phyloP scores from a whole-genome alignment of 2,329 filamentous ascomycete species.

The Penicillium sumatraense region DNA sequence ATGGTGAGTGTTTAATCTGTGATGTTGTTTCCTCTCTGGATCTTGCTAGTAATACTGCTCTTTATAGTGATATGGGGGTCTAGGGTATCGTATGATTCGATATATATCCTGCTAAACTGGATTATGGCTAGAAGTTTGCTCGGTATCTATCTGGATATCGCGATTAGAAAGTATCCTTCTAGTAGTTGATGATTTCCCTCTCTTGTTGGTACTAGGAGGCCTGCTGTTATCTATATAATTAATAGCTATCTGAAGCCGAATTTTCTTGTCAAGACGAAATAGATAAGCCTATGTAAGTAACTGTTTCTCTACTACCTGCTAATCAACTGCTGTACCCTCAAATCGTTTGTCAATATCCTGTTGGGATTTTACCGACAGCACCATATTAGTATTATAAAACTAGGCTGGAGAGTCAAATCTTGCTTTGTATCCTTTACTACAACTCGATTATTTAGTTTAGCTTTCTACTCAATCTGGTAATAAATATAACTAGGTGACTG shows the following conservation, averaged over 20 bases:
- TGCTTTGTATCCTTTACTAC: constrained; percentile 29
- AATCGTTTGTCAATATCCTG: constrained; percentile 26
- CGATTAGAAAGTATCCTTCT: neutral
- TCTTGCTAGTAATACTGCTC: constrained; percentile 39
- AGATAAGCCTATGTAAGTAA: constrained; percentile 25
- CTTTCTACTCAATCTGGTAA: constrained; percentile 18
- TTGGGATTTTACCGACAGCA: constrained; percentile 29
- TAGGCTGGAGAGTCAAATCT: constrained; percentile 12
- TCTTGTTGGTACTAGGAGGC: neutral
- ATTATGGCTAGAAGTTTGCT: neutral
- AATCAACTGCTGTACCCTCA: constrained; percentile 28
- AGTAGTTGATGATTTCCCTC: neutral
- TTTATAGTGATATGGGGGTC: constrained; percentile 27
- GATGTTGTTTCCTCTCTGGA: constrained; percentile 35
- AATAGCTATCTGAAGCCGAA: constrained; percentile 27
- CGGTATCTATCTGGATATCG: neutral
- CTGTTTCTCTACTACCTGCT: constrained; percentile 26
- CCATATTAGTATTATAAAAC: constrained; percentile 26
- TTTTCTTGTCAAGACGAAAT: constrained; percentile 25
- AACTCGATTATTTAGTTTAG: constrained; percentile 21
- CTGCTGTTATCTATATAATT: constrained; percentile 31
- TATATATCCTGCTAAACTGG: neutral
- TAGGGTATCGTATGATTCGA: neutral
- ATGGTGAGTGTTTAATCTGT: constrained; percentile 33
- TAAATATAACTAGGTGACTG: constrained; percentile 8